Evolutionary conservation across 1,139 yeast genomes (phyloP).

Genomic region (Kodamaea plutei): DNA sequence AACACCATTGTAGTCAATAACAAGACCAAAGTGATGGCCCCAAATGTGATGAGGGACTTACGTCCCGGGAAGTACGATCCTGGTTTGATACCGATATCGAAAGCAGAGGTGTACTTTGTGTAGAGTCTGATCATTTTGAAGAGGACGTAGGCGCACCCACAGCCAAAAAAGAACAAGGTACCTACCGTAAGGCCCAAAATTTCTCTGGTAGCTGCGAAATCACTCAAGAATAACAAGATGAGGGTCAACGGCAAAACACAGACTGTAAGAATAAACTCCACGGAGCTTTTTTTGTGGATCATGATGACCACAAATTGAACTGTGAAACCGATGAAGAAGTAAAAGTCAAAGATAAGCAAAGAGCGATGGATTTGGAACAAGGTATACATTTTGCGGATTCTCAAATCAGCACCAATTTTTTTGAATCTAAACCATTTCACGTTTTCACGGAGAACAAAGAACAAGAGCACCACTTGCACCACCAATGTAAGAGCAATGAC

Average conservation of each 20-base stretch:
- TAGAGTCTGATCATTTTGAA: conserved; percentile 49
- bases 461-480: conserved; percentile 29
- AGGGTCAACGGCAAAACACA: conserved; percentile 48
- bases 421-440: conserved; percentile 51
- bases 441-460: conserved; percentile 33
- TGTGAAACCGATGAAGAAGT: conserved; percentile 52
- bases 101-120: conserved; percentile 37
- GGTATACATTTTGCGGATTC: conserved; percentile 37
- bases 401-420: conserved; percentile 47
- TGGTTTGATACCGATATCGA: conserved; percentile 14
- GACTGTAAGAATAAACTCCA: conserved; percentile 48
- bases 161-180: conserved; percentile 31
- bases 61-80: conserved; percentile 46
- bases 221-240: conserved; percentile 33
- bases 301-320: conserved; percentile 51
- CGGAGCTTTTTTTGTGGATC: conserved; percentile 33
- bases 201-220: conserved; percentile 40
- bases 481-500: conserved; percentile 40
- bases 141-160: conserved; percentile 47
- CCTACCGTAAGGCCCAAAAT: conserved; percentile 22
- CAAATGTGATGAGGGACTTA: conserved; percentile 46
- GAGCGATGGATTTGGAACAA: conserved; percentile 42
- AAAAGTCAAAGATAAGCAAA: conserved; percentile 43
- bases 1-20: conserved; percentile 34
- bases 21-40: conserved; percentile 41